Evolutionary conservation across 768 basidiomycete genomes (phyloP), one percentile per base, ranked within the genome.

Genomic region (Hemileccinum impolitum): DNA sequence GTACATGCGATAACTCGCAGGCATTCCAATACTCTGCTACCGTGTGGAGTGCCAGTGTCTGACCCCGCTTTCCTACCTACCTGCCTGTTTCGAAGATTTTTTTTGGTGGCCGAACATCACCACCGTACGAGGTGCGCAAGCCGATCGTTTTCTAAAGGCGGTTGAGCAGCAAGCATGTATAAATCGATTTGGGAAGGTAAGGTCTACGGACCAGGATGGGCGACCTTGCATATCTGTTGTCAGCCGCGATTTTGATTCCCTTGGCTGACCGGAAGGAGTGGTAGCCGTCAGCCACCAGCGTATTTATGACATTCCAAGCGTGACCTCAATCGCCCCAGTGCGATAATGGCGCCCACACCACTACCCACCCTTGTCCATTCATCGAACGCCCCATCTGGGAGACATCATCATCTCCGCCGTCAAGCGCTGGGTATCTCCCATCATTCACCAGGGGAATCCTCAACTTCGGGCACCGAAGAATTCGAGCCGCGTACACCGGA

Each of bases 271-370:
- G 13, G 42, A 11, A 25, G 21, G 25, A 39, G 42, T 47, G 18
- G 41, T 45, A 45, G 50, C 21, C 38, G 61, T 58, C 56, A 64
- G 64, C 63, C 63, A 28, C 61, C 43, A 52, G 37, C n/a, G 15
- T 64, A 60, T 58, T 51, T 66, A 65, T 65, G 55, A 56, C 14
- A 44, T 45, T 35, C 25, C 8, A 32, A 34, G 17, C 34, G 25
- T 38, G 21, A 19, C 38, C 46, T 37, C 45, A 26, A 30, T 42
- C 30, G 30, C 26, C 23, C 41, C 46, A 35, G 34, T 32, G 31
- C 41, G 45, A 45, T 41, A 28, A 66, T 65, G 63, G 62, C 56
- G 12, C 64, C 63, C 18, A 45, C 61, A 43, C 21, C 47, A 21
- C 47, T 51, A 37, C 41, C 52, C 32, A n/a, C 44, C 21, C 19